Base-by-base conservation (phyloP, 139 green algal species). In the Astrephomene gubernaculifera region DNA sequence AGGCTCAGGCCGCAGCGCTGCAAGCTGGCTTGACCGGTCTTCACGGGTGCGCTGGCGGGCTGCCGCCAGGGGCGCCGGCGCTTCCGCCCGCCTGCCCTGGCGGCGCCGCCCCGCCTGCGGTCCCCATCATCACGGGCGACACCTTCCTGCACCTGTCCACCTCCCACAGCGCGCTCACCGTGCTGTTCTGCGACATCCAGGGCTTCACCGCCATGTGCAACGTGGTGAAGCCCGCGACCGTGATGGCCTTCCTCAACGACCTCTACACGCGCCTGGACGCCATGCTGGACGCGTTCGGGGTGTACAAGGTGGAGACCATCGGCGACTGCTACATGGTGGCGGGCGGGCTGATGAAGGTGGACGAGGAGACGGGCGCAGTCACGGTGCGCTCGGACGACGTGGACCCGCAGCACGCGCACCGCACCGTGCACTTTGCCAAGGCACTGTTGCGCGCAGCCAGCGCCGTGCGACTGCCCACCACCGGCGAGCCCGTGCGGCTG, bases 311-410 rank as follows among this genome's bases (percentile, higher is more conserved):
- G 63, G 86, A 89, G 60, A 89, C 86, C 25, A 83, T 83, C 17
- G 86, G 86, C 19, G 89, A 93, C 79, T 93, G 87, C 89, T 91
- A 91, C 83, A 81, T 93, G 89, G 89, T 81, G 35, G 83, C 85
- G 9, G 71, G 71, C 12, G 82, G 82, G 7, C 82, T 87, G n/a
- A 80, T 87, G 71, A 75, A 43, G 25, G 57, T 79, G 36, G 86
- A 82, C 41, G 76, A 87, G 71, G 61, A 82, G 33, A 80, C 82
- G 54, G 82, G 76, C 33, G 82, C 71, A 4, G 82, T 87, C n/a
- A 87, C 75, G 64, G 71, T 75, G 71, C 57, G 75, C 45, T 78
- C 41, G 33, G 76, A 80, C 21, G 71, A 83, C n/a, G 76, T 83
- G 29, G 76, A 83, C 54, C 76, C 76, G 27, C 76, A 73, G 76